These are phyloP conservation scores for Leccinellum albellum DNA, from an alignment of 768 basidiomycete genomes.

Conservation along the genomic window DNA sequence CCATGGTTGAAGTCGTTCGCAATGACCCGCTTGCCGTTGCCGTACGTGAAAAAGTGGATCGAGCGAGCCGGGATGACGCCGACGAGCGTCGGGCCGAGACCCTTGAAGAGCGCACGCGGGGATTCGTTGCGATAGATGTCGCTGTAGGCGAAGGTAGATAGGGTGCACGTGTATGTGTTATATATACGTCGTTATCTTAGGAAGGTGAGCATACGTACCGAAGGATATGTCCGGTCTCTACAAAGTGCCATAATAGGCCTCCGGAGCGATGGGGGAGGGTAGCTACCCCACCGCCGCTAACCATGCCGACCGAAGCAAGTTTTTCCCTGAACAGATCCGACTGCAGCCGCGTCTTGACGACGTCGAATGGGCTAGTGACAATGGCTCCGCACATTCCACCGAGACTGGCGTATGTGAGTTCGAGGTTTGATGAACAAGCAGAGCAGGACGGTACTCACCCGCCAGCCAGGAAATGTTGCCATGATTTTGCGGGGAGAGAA, in stretches of 20 bases:
- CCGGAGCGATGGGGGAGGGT: slow-evolving; percentile 33
- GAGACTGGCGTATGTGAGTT: slow-evolving; percentile 46
- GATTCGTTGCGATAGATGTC: slow-evolving; percentile 90
- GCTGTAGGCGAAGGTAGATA: too few relatives aligned
- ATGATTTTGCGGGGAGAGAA: slow-evolving; percentile 69
- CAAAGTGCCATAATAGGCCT: slow-evolving; percentile 85
- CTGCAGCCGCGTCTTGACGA: slow-evolving; percentile 96
- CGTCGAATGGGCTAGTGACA: slow-evolving; percentile 95
- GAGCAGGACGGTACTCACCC: slow-evolving; percentile 51
- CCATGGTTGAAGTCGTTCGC: slow-evolving; percentile 75
- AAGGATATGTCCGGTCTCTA: slow-evolving; percentile 89
- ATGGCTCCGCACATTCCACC: slow-evolving; percentile 98
- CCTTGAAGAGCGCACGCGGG: slow-evolving; percentile 86
- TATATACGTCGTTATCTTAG: background rate
- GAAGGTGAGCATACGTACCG: slow-evolving; percentile 43
- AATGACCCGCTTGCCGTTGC: slow-evolving; percentile 91
- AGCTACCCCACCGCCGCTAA: slow-evolving; percentile 31
- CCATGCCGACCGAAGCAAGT: slow-evolving; percentile 31
- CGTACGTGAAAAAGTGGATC: slow-evolving; percentile 97
- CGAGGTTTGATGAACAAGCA: background rate
- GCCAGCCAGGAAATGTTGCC: slow-evolving; percentile 82
- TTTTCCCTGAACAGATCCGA: slow-evolving; percentile 73
- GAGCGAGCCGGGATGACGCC: slow-evolving; percentile 95
- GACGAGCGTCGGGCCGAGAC: slow-evolving; percentile 89
- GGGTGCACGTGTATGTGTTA: background rate